Conservation (phyloP, 2,329 filamentous ascomycete species). For the Ascochyta koolunga region DNA sequence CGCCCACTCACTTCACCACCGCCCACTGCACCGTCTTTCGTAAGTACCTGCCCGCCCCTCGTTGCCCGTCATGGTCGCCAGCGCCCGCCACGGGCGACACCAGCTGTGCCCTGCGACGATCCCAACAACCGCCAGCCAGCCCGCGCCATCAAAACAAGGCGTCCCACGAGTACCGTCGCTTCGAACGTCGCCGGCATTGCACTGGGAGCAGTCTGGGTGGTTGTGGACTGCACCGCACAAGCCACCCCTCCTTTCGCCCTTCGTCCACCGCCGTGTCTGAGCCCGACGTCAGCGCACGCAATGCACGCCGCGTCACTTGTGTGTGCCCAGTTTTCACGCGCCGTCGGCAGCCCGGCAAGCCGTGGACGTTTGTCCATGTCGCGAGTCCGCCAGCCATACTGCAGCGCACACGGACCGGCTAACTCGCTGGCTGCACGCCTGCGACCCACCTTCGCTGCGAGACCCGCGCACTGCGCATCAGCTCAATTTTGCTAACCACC, state of each 20-base stretch:
- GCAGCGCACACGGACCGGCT: constrained; percentile 29
- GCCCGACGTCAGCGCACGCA: constrained; percentile 28
- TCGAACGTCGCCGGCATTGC: constrained; percentile 14
- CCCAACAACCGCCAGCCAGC: constrained; percentile 23
- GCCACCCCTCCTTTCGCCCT: constrained; percentile 40
- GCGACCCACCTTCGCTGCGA: constrained; percentile 17
- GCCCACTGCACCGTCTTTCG: constrained; percentile 26
- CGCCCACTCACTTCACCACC: constrained; percentile 15
- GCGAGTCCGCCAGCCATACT: background rate
- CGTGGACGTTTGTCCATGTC: background rate
- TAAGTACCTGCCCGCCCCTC: constrained; percentile 41
- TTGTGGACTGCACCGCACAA: constrained; percentile 28
- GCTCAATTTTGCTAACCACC: constrained; percentile 33
- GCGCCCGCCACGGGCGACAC: constrained; percentile 29
- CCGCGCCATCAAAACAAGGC: constrained; percentile 26
- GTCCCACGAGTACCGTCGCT: constrained; percentile 17
- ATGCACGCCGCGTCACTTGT: constrained; percentile 10
- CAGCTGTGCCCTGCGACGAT: constrained; percentile 36
- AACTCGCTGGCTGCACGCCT: constrained; percentile 19
- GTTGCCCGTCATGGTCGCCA: constrained; percentile 28
- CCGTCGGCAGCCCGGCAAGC: background rate
- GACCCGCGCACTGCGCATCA: constrained; percentile 18
- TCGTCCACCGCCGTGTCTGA: constrained; percentile 20
- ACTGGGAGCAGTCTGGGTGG: constrained; percentile 15
- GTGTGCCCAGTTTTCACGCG: background rate